Evolutionary conservation across 345 rosid genomes (phyloP).

Genomic region (Murraya paniculata): DNA sequence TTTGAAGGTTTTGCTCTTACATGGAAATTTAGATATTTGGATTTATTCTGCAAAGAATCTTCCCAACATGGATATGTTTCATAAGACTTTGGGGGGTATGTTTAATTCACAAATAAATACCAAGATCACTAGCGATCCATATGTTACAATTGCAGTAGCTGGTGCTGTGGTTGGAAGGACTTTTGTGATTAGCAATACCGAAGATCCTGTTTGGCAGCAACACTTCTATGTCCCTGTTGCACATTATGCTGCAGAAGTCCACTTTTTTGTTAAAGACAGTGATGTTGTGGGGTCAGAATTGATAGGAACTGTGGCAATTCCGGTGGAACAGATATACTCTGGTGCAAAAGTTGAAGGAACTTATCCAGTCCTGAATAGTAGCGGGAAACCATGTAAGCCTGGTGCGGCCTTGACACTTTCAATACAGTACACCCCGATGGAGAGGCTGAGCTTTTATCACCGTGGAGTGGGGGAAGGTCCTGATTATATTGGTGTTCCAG

Average conservation of each 20-base stretch:
- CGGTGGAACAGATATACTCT: slow-evolving; percentile 61
- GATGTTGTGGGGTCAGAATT: slow-evolving; percentile 85
- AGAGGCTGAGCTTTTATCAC: slow-evolving; percentile 60
- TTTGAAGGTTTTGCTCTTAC: slow-evolving; percentile 70
- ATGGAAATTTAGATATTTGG: slow-evolving; percentile 89
- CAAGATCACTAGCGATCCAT: slow-evolving; percentile 90
- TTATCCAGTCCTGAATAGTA: slow-evolving; percentile 53
- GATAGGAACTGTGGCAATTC: slow-evolving; percentile 79
- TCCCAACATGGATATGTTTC: slow-evolving; percentile 94
- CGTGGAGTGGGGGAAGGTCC: slow-evolving; percentile 90
- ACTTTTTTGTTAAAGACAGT: slow-evolving; percentile 83
- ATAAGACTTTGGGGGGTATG: slow-evolving; percentile 73
- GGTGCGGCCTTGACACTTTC: slow-evolving; percentile 70
- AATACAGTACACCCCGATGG: slow-evolving; percentile 73
- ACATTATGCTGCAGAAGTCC: slow-evolving; percentile 79
- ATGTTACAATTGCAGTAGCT: slow-evolving; percentile 62
- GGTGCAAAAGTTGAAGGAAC: slow-evolving; percentile 67
- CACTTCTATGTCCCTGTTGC: slow-evolving; percentile 90
- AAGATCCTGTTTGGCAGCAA: slow-evolving; percentile 87
- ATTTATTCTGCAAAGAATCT: slow-evolving; percentile 67
- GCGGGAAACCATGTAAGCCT: slow-evolving; percentile 76
- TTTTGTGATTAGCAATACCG: slow-evolving; percentile 73
- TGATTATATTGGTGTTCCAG: slow-evolving; percentile 77
- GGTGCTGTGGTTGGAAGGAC: slow-evolving; percentile 82
- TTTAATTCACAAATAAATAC: slow-evolving; percentile 42